Evolutionary conservation across 176 grass and related monocot genomes (phyloP).

Genomic region (Triticum urartu): DNA sequence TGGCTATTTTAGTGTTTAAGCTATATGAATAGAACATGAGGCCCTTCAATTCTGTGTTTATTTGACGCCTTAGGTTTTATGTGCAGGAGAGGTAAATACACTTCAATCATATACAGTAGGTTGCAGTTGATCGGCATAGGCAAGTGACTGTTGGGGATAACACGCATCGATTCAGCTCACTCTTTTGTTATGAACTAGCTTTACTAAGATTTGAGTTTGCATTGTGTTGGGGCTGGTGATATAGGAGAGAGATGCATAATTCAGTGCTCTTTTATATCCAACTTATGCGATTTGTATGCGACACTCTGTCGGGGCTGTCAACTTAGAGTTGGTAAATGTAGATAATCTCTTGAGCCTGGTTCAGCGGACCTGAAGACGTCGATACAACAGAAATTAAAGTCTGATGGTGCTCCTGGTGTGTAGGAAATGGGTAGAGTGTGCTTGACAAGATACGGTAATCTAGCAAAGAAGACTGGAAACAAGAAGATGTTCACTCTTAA

Average conservation of each 20-base stretch:
- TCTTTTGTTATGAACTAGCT: neutral
- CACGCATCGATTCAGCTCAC: neutral
- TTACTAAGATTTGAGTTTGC: neutral
- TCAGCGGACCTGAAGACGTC: no score
- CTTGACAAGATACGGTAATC: no score
- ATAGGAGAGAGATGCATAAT: no score
- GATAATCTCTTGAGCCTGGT: no score
- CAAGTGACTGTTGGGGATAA: neutral
- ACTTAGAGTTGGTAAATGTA: neutral
- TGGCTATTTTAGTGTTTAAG: neutral
- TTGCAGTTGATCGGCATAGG: neutral
- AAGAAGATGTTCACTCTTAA: no score
- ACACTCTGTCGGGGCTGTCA: neutral
- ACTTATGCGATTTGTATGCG: neutral
- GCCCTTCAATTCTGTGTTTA: neutral
- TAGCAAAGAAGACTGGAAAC: no score
- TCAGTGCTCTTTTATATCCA: neutral
- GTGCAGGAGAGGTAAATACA: neutral
- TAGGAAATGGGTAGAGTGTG: no score
- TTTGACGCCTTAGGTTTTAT: neutral
- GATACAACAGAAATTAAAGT: no score
- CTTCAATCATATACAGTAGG: neutral
- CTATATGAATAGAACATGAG: neutral
- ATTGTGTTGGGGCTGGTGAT: no score
- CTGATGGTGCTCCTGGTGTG: no score